Conservation (phyloP, 306 rosid genomes). For the Canavalia ensiformis region DNA sequence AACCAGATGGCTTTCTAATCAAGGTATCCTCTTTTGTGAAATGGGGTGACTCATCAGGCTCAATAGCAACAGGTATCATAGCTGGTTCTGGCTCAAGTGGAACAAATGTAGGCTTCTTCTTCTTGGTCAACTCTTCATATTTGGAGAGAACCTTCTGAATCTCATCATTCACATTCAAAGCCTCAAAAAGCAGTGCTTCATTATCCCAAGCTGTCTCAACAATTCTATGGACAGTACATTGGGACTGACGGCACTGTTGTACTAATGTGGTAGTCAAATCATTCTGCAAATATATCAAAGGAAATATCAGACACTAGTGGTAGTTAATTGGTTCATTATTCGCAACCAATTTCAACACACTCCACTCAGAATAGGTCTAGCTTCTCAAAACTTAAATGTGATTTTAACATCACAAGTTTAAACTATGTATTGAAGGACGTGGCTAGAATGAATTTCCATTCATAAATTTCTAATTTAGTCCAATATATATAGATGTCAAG, state of each 20-base stretch:
- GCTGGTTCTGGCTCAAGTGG: constrained; percentile 68
- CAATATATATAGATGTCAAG: background rate
- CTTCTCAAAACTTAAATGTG: background rate
- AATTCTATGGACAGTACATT: constrained; percentile 63
- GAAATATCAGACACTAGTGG: background rate
- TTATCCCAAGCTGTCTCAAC: constrained; percentile 76
- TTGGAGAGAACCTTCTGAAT: constrained; percentile 74
- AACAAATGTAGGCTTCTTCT: constrained; percentile 49
- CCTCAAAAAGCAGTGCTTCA: constrained; percentile 86
- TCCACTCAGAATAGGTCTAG: no score
- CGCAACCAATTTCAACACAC: no score
- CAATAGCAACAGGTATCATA: constrained; percentile 74
- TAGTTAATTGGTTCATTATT: no score
- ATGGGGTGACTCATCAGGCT: constrained; percentile 77
- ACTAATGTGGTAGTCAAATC: constrained; percentile 77
- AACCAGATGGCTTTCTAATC: constrained; percentile 66
- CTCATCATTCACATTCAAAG: constrained; percentile 86
- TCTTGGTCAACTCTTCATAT: constrained; percentile 64
- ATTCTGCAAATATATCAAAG: constrained; percentile 61
- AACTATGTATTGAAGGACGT: background rate
- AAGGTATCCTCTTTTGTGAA: constrained; percentile 61
- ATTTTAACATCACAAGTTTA: background rate
- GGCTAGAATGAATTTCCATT: background rate
- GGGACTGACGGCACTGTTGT: constrained; percentile 77
- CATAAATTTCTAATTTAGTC: background rate